Evolutionary conservation across 805 yeast species (phyloP), one percentile per base, ranked within the genome.

Genomic region (Martiniozyma abietophila): DNA sequence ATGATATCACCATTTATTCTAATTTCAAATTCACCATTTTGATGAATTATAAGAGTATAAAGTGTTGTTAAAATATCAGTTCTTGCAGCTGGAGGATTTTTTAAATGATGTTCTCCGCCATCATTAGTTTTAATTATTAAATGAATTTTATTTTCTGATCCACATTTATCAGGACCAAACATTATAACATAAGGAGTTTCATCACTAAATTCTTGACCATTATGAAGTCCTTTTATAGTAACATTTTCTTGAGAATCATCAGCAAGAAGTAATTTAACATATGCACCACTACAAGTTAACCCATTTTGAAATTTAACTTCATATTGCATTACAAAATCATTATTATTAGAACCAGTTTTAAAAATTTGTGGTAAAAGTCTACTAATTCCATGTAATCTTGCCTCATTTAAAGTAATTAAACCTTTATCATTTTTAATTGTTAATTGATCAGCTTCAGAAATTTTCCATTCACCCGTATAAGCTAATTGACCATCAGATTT

Each of bases 141-240:
- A 50, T 82, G 94, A 22, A 88, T 77, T 56, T 76, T 80, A 61
- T 85, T 82, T 29, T 79, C 69, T 34, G 74, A 52, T 3, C 94
- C 95, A 61, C 96, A 88, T 54, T 71, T 74, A 58, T 88, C 96
- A 28, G 96, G 96, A 15, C 96, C 96, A 62, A 88, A 88, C 89
- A 88, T 80, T 43, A 88, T 61, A 56, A 80, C 85, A 59, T 80
- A 84, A 2, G 86, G 82, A 4, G 94, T 69, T 18, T 66, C 74
- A 40, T 72, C 69, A 44, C 62, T 65, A 62, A 85, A 80, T 40
- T 71, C 70, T 5, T 34, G 30, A 17, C 34, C 32, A 18, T 36
- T 29, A 5, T 34, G 26, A 7, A 33, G 27, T 8, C 19, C 25
- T 18, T 18, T 11, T 8, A 34, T 33, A 12, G 18, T 29, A 10